Conservation (phyloP, 2,329 filamentous ascomycete species). For the Xylogone sp. region DNA sequence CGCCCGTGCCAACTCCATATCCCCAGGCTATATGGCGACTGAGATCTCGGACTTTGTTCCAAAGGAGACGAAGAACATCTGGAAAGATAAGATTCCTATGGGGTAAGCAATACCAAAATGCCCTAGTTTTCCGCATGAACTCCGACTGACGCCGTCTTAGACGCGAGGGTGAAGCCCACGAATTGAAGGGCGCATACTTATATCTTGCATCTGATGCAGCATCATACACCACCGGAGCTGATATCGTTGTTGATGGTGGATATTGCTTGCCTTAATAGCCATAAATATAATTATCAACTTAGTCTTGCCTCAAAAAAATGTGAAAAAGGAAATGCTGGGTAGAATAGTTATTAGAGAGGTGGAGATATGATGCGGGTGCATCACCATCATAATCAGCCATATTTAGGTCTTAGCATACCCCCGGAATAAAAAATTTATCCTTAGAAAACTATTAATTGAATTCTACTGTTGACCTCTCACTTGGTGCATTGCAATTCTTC, state of each 20-base stretch:
- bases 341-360: no score
- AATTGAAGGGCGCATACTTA: constrained; percentile 80
- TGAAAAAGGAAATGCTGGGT: no score
- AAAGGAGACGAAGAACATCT: constrained; percentile 64
- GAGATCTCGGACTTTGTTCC: constrained; percentile 66
- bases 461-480: no score
- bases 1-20: constrained; percentile 68
- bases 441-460: no score
- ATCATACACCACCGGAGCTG: constrained; percentile 75
- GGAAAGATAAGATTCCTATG: constrained; percentile 78
- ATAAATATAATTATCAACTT: no score
- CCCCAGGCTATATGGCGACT: constrained; percentile 72
- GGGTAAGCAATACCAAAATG: constrained; percentile 31
- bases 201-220: constrained; percentile 79
- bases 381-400: no score
- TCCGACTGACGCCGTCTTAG: constrained; percentile 20
- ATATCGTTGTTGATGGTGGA: constrained; percentile 73
- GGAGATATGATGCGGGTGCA: no score
- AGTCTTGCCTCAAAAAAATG: no score
- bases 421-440: no score
- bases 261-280: constrained; percentile 50
- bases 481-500: no score
- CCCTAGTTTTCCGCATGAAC: constrained; percentile 8
- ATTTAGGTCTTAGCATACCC: no score
- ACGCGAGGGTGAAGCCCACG: constrained; percentile 66